Evolutionary conservation across 179 eudicot genomes (phyloP).

Genomic region (Beta macrorhiza): DNA sequence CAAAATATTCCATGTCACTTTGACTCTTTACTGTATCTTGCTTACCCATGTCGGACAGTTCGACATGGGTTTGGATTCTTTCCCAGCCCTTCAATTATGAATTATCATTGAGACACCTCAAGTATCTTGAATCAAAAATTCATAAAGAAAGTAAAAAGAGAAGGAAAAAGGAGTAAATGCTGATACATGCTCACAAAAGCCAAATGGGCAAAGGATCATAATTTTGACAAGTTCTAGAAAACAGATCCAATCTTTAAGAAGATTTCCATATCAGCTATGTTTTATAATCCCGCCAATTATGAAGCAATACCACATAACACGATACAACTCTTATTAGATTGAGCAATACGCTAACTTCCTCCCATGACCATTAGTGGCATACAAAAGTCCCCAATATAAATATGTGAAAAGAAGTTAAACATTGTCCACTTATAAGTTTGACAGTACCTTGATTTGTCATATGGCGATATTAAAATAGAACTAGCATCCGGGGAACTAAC

Average conservation of each 20-base stretch:
- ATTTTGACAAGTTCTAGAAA: no score
- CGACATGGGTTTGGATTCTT: not conserved
- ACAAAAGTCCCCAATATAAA: not conserved
- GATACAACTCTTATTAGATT: not conserved
- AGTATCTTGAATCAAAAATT: not conserved
- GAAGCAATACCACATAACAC: no score
- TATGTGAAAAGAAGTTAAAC: not conserved
- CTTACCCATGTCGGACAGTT: not conserved
- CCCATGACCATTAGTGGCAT: not conserved
- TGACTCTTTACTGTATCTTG: not conserved
- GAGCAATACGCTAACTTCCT: not conserved
- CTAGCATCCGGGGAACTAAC: slow-evolving; percentile 86
- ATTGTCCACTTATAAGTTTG: not conserved
- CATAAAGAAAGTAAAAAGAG: not conserved
- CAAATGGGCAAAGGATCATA: no score
- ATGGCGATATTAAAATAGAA: slow-evolving; percentile 80
- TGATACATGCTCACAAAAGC: no score
- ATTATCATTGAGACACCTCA: not conserved
- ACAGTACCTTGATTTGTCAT: slow-evolving; percentile 87
- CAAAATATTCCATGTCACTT: not conserved
- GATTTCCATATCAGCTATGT: no score
- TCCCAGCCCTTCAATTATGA: not conserved
- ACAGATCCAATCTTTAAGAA: no score
- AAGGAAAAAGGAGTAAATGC: not conserved
- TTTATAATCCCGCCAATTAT: no score